These are phyloP conservation scores for Phytophthora tubulina DNA, from an alignment of 352 stramenopile genomes.

Conservation along the genomic window DNA sequence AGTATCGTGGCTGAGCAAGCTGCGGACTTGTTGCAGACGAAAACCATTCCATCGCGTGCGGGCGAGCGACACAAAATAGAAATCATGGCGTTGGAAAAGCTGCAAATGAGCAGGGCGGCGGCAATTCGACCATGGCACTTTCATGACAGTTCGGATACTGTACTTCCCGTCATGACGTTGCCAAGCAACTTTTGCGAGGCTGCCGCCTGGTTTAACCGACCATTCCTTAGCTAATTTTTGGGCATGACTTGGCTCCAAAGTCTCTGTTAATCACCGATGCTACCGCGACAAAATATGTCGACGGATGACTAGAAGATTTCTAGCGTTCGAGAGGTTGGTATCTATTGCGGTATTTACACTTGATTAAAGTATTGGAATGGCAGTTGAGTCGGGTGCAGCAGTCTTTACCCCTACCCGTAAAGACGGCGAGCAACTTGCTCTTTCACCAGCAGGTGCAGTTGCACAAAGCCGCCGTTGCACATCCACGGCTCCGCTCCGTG, in stretches of 20 bases:
- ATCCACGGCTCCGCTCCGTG: conserved; percentile 13
- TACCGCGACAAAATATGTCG: background rate
- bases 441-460: conserved; percentile 29
- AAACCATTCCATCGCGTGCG: conserved; percentile 1
- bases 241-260: conserved; percentile 4
- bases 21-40: conserved; percentile 21
- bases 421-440: conserved; percentile 30
- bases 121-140: background rate
- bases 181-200: background rate
- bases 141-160: background rate
- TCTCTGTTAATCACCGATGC: background rate
- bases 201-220: conserved; percentile 26
- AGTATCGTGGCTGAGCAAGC: conserved; percentile 24
- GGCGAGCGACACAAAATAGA: background rate
- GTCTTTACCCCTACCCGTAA: conserved; percentile 21
- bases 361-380: background rate
- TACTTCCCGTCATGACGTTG: background rate
- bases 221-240: conserved; percentile 9
- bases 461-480: conserved; percentile 12
- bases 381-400: conserved; percentile 10
- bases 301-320: background rate
- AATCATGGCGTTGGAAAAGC: background rate
- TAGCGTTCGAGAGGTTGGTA: background rate
- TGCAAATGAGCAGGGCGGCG: conserved; percentile 22
- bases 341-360: background rate